phyloP scores from a whole-genome alignment of 257 asterid genomes.

The Solanum gracilifrons region DNA sequence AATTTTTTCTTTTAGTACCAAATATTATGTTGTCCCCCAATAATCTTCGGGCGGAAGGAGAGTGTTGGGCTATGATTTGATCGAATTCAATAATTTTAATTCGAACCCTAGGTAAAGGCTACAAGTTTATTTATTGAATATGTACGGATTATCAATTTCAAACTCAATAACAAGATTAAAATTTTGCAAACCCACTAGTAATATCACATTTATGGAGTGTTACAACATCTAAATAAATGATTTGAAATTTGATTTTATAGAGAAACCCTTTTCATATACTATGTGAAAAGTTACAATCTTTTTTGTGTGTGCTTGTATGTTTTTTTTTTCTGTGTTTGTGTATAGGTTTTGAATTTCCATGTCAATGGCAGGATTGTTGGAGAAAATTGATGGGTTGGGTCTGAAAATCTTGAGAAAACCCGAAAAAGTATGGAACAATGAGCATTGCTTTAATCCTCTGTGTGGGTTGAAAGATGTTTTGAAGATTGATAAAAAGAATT shows the following conservation, averaged over 20 bases:
- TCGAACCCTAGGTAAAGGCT: accelerated
- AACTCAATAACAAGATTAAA: not conserved
- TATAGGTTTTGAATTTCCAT: conserved; percentile 30
- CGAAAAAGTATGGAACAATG: not conserved
- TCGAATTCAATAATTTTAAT: not conserved
- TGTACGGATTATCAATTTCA: not conserved
- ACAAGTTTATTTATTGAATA: not conserved
- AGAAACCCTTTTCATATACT: not conserved
- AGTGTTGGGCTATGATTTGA: not conserved
- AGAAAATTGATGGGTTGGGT: conserved; percentile 32
- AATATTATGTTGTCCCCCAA: not conserved
- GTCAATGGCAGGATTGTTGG: conserved; percentile 54
- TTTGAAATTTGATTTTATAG: not conserved
- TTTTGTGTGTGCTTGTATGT: conserved; percentile 4
- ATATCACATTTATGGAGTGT: not conserved
- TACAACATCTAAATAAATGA: not conserved
- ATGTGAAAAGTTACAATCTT: not conserved
- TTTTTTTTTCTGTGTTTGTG: not conserved
- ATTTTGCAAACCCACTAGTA: not conserved
- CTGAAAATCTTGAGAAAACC: conserved; percentile 8
- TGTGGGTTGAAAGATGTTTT: not conserved
- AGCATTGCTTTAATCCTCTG: not conserved
- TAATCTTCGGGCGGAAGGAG: not conserved
- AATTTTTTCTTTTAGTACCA: not conserved
- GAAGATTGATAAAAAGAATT: not conserved